Evolutionary conservation across 768 basidiomycete genomes (phyloP).

Genomic region (Clitopilus hobsonii): DNA sequence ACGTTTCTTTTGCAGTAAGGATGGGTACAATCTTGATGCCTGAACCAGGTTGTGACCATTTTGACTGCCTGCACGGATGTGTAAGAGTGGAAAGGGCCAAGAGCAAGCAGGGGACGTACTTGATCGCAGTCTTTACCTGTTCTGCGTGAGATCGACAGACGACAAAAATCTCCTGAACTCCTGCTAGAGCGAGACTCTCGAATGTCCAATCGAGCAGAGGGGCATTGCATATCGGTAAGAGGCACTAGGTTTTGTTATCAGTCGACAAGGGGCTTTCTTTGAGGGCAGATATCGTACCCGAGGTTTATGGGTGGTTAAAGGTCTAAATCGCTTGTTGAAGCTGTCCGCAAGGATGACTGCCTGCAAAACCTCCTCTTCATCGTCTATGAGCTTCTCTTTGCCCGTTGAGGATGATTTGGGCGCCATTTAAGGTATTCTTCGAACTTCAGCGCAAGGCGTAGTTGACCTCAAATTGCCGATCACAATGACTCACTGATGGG

Average conservation of each 20-base stretch:
- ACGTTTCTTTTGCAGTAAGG: conserved; percentile 80
- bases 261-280: conserved; percentile 6
- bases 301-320: conserved; percentile 83
- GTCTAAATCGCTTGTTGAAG: conserved; percentile 90
- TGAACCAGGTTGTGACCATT: conserved; percentile 78
- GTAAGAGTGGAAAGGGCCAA: conserved; percentile 9
- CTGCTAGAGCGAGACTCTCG: conserved; percentile 90
- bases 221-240: conserved; percentile 91
- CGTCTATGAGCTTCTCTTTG: conserved; percentile 63
- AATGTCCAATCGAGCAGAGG: conserved; percentile 95
- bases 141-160: conserved; percentile 90
- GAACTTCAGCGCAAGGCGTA: conserved; percentile 2
- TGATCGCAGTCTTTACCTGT: conserved; percentile 79
- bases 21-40: conserved; percentile 83
- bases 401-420: conserved; percentile 48
- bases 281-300: conserved; percentile 48
- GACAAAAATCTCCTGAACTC: conserved; percentile 94
- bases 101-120: conserved; percentile 41
- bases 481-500: conserved; percentile 19
- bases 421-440: conserved; percentile 42
- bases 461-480: not conserved
- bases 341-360: conserved; percentile 96
- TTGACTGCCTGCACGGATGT: conserved; percentile 54
- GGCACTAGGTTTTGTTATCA: conserved; percentile 50
- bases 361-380: conserved; percentile 85